phyloP scores from a whole-genome alignment of 2,329 filamentous ascomycete genomes.

The Knoxdaviesia proteae region DNA sequence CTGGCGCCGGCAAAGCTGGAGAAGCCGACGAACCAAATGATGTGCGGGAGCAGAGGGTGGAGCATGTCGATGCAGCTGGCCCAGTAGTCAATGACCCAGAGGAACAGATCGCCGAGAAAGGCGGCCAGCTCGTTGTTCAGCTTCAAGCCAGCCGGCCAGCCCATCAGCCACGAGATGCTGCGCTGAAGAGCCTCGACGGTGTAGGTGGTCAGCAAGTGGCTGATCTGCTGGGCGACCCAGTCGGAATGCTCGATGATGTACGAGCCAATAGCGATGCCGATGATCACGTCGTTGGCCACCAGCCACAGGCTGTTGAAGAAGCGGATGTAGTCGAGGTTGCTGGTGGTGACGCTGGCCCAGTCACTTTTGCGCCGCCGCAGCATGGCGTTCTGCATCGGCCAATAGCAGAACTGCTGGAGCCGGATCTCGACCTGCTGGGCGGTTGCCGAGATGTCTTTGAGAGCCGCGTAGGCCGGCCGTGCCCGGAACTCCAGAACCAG shows the following conservation, averaged over 20 bases:
- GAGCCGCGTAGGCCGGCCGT: conserved; percentile 55
- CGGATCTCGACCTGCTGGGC: conserved; percentile 96
- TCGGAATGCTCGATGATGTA: conserved; percentile 91
- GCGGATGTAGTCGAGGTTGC: conserved; percentile 91
- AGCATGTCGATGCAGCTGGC: conserved; percentile 61
- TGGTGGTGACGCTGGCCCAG: conserved; percentile 90
- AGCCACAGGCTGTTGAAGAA: conserved; percentile 99
- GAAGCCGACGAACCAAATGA: conserved; percentile 85
- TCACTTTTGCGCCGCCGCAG: conserved; percentile 74
- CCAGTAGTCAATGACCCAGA: conserved; percentile 99
- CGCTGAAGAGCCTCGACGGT: conserved; percentile 72
- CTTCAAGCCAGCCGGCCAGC: conserved; percentile 84
- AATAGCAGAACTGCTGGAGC: conserved; percentile 95
- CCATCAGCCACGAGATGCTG: conserved; percentile 91
- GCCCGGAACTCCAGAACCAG: conserved; percentile 67
- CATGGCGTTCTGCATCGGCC: conserved; percentile 91
- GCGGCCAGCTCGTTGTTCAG: conserved; percentile 80
- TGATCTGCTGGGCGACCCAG: conserved; percentile 65
- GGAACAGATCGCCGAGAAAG: conserved; percentile 87
- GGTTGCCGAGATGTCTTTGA: conserved; percentile 91
- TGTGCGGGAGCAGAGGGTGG: conserved; percentile 57
- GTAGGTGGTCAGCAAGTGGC: conserved; percentile 54
- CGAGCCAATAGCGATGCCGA: conserved; percentile 85
- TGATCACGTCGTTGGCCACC: conserved; percentile 95
- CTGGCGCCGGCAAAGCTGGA: conserved; percentile 90